phyloP scores from a whole-genome alignment of 129 eudicot species.

The Ambrosia trifida region DNA sequence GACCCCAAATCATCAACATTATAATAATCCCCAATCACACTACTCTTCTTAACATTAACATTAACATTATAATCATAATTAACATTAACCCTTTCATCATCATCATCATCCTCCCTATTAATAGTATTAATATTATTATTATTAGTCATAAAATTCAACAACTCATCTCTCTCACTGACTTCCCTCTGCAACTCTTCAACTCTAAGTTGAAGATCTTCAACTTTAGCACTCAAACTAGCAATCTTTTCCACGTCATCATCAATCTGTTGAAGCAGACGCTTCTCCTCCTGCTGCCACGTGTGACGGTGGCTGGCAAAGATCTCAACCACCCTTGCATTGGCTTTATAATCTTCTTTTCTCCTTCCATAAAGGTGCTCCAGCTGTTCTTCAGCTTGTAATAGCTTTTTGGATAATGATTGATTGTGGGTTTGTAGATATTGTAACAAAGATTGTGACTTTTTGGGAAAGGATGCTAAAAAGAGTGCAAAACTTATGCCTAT shows the following conservation, averaged over 20 bases:
- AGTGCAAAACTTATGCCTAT: conserved; percentile 73
- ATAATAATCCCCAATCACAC: conserved; percentile 47
- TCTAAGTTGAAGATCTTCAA: conserved; percentile 56
- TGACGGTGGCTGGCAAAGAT: conserved; percentile 92
- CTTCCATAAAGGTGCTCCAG: conserved; percentile 62
- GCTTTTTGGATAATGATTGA: conserved; percentile 52
- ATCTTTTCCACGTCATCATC: conserved; percentile 72
- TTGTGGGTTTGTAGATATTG: conserved; percentile 49
- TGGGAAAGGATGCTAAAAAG: conserved; percentile 66
- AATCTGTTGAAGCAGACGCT: conserved; percentile 70
- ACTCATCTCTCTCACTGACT: conserved; percentile 75
- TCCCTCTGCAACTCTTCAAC: conserved; percentile 64
- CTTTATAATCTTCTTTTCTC: conserved; percentile 89
- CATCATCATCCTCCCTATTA: conserved; percentile 31
- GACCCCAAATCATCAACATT: conserved; percentile 53
- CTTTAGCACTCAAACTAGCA: conserved; percentile 54
- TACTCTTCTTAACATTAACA: conserved; percentile 24
- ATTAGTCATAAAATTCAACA: conserved; percentile 74
- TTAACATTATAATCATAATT: not conserved
- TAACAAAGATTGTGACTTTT: conserved; percentile 43
- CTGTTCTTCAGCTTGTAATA: conserved; percentile 63
- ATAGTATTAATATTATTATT: conserved; percentile 42
- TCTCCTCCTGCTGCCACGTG: conserved; percentile 92
- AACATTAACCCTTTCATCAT: not conserved
- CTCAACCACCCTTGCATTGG: conserved; percentile 95